phyloP scores from a whole-genome alignment of 139 green algal genomes.

The Volvox africanus region DNA sequence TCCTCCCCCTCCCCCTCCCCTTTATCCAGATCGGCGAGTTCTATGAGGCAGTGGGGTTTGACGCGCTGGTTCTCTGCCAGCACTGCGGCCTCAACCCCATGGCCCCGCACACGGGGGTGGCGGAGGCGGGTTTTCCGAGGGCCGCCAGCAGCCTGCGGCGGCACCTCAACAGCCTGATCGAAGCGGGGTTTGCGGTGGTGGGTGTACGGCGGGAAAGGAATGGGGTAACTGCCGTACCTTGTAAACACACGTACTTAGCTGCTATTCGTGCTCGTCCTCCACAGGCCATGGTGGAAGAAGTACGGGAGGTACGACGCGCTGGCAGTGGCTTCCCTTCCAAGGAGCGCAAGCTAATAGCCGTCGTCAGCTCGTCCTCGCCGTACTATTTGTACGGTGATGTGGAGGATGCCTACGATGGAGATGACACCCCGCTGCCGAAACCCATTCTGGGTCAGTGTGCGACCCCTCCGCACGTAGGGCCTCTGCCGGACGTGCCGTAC shows the following conservation, averaged over 20 bases:
- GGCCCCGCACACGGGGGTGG: constrained; percentile 58
- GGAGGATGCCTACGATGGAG: constrained; percentile 48
- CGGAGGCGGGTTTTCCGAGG: constrained; percentile 83
- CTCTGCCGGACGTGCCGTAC: no score
- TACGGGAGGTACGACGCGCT: constrained; percentile 33
- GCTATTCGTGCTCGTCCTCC: no score
- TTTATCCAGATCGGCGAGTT: constrained; percentile 84
- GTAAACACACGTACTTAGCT: not conserved
- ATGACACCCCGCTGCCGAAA: constrained; percentile 37
- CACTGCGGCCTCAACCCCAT: constrained; percentile 88
- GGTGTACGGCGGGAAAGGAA: not conserved
- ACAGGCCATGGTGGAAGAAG: constrained; percentile 73
- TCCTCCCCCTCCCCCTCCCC: not conserved
- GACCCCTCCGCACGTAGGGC: no score
- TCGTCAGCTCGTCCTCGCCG: constrained; percentile 74
- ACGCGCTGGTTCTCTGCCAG: constrained; percentile 90
- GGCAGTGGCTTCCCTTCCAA: constrained; percentile 56
- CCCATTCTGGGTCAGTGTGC: constrained; percentile 29
- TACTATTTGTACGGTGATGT: constrained; percentile 73
- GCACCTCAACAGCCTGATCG: constrained; percentile 74
- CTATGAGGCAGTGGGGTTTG: constrained; percentile 88
- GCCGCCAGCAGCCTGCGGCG: constrained; percentile 68
- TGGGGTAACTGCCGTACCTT: no score
- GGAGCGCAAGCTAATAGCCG: constrained; percentile 68
- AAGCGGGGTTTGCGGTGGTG: constrained; percentile 74